phyloP scores from a whole-genome alignment of 495 filamentous ascomycete genomes.

The Lophiotrema nucula region DNA sequence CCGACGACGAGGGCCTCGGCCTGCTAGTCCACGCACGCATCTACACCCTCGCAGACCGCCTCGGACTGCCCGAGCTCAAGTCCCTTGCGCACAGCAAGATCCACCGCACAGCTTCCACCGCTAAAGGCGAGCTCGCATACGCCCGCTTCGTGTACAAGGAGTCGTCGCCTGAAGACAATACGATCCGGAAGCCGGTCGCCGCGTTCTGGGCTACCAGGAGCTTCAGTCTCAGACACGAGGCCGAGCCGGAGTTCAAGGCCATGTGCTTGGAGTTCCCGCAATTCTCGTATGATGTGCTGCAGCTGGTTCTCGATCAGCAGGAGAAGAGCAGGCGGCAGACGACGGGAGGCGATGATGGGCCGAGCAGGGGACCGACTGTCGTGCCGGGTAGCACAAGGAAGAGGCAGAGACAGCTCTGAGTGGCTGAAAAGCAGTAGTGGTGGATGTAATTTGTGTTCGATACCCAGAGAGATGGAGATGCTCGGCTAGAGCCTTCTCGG shows the following conservation, averaged over 20 bases:
- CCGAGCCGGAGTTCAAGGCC: constrained; percentile 73
- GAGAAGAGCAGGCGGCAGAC: constrained; percentile 48
- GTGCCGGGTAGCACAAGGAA: constrained; percentile 45
- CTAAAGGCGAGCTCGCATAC: constrained; percentile 84
- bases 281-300: constrained; percentile 88
- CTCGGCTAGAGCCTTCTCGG: too few relatives aligned
- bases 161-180: constrained; percentile 64
- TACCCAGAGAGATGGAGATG: too few relatives aligned
- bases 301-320: constrained; percentile 62
- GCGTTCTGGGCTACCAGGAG: constrained; percentile 83
- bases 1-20: constrained; percentile 71
- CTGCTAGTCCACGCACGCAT: constrained; percentile 82
- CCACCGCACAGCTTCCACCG: constrained; percentile 79
- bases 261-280: constrained; percentile 88
- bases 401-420: constrained; percentile 42
- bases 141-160: constrained; percentile 85
- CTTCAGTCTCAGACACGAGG: constrained; percentile 77
- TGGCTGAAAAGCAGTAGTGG: not conserved
- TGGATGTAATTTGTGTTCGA: too few relatives aligned
- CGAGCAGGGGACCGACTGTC: constrained; percentile 34
- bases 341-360: constrained; percentile 35
- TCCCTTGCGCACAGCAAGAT: constrained; percentile 82
- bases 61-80: constrained; percentile 69
- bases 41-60: constrained; percentile 84
- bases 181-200: constrained; percentile 80